Base-by-base conservation (phyloP, 495 filamentous ascomycete genomes). In the Annulohypoxylon moriforme region DNA sequence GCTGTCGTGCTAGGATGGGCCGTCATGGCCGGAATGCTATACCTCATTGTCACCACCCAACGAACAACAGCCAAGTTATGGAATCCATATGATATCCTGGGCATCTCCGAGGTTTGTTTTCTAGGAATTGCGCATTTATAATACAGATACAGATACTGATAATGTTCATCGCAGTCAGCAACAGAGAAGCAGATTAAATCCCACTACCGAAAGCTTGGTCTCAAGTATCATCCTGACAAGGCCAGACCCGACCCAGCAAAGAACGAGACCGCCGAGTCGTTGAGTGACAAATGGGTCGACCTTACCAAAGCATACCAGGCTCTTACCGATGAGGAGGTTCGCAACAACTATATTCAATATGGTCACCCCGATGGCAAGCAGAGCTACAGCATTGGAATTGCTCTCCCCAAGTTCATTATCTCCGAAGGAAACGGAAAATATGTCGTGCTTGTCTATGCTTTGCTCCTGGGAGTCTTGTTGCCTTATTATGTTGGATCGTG, bases 321-420 rank as follows among this genome's bases (percentile, higher is more conserved):
- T 7, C 85, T 99, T 46, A 98, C 96, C 8, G 96, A 99, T 75
- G 96, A 98, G 80, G 96, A 98, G 40, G 86, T 98, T 47, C 92
- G 96, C 56, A 96, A 97, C 79, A 99, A 99, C 83, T 98, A 91
- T 77, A 89, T 94, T 36, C 92, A 97, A 78, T 99, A 90, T 78
- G 96, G 96, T 49, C 94, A 99, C 79, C 96, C 96, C 5, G 96
- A 99, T 77, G 96, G 96, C 59, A 98, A 97, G 84, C 96, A 99
- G 79, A 94, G 94, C 76, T 95, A 92, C 84, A 98, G 94, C 81
- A 98, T 98, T 77, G 95, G 97, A 66, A 98, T 99, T 73, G 96
- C 95, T 27, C 87, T 99, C 46, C 96, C 96, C 14, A 91, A 96
- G 76, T 92, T 94, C 80, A 94, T 99, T 70, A 86, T 99, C 60